These are phyloP conservation scores for Colletotrichum phormii DNA, from an alignment of 2,329 filamentous ascomycete genomes.

Conservation along the genomic window DNA sequence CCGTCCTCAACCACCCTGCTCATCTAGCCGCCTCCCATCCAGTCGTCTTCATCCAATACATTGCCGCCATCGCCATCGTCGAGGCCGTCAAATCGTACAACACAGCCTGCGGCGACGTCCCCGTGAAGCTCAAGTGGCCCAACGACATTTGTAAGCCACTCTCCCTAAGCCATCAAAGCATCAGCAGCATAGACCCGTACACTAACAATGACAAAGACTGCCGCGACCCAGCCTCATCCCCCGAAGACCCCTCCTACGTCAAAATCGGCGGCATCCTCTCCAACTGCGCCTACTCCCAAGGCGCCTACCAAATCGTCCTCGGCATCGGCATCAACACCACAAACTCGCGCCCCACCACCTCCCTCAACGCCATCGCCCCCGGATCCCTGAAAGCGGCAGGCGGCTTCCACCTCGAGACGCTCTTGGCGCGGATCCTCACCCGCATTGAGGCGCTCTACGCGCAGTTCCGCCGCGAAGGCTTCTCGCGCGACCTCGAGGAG, in stretches of 20 bases:
- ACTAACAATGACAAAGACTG: conserved; percentile 61
- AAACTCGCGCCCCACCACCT: conserved; percentile 88
- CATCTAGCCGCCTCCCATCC: conserved; percentile 78
- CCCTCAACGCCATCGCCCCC: conserved; percentile 79
- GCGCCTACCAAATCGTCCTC: conserved; percentile 85
- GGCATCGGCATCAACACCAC: conserved; percentile 89
- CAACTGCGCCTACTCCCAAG: conserved; percentile 83
- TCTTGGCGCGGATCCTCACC: conserved; percentile 84
- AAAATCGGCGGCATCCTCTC: conserved; percentile 96
- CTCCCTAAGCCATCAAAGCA: not conserved
- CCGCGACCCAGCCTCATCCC: conserved; percentile 68
- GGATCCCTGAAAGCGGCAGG: conserved; percentile 48
- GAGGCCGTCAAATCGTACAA: conserved; percentile 86
- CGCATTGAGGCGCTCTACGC: conserved; percentile 82
- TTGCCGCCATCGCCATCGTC: conserved; percentile 88
- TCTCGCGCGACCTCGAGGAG: conserved; percentile 77
- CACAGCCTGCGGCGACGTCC: conserved; percentile 77
- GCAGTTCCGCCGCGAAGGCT: conserved; percentile 80
- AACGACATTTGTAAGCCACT: conserved; percentile 83
- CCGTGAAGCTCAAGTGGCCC: conserved; percentile 94
- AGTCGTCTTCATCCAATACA: conserved; percentile 93
- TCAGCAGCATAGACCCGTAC: too few species aligned
- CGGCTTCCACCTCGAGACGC: conserved; percentile 77
- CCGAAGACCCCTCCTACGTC: conserved; percentile 68
- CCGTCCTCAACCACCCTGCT: conserved; percentile 85